Evolutionary conservation across 495 filamentous ascomycete species (phyloP).

Genomic region (Penicillium tannophilum): DNA sequence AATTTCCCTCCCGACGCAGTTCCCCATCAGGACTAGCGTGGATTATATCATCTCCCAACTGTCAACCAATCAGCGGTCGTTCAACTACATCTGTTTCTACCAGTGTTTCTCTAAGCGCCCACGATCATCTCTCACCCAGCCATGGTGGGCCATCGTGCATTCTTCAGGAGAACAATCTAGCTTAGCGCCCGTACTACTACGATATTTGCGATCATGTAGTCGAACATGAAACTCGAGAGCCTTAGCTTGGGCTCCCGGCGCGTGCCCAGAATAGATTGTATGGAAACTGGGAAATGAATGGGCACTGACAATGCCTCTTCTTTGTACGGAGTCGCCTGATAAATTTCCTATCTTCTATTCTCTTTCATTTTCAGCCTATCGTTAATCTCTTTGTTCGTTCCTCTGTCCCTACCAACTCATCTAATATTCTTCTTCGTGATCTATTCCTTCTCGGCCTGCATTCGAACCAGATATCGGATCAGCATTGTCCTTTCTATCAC

Average conservation of each 20-base stretch:
- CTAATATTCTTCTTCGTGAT: constrained; percentile 6
- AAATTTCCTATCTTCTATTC: neutral
- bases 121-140: constrained; percentile 10
- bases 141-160: constrained; percentile 4
- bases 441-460: constrained; percentile 5
- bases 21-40: constrained; percentile 32
- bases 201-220: constrained; percentile 18
- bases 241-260: constrained; percentile 33
- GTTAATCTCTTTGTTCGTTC: constrained; percentile 20
- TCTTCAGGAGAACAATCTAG: constrained; percentile 16
- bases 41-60: constrained; percentile 32
- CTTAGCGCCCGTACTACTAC: constrained; percentile 25
- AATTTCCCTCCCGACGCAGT: constrained; percentile 39
- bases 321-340: constrained; percentile 5
- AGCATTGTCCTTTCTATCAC: neutral
- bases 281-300: constrained; percentile 14
- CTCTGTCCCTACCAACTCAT: neutral
- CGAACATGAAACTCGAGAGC: constrained; percentile 27
- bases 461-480: neutral
- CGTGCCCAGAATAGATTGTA: constrained; percentile 29
- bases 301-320: constrained; percentile 7
- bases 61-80: constrained; percentile 32
- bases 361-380: constrained; percentile 13
- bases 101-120: constrained; percentile 27
- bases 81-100: constrained; percentile 26